A percentile compares a stretch with the other conserved stretches of the same genome.
phyloP scores from a whole-genome alignment of 1,284 basidiomycete genomes.

The Cystobasidiaceae sp. region DNA sequence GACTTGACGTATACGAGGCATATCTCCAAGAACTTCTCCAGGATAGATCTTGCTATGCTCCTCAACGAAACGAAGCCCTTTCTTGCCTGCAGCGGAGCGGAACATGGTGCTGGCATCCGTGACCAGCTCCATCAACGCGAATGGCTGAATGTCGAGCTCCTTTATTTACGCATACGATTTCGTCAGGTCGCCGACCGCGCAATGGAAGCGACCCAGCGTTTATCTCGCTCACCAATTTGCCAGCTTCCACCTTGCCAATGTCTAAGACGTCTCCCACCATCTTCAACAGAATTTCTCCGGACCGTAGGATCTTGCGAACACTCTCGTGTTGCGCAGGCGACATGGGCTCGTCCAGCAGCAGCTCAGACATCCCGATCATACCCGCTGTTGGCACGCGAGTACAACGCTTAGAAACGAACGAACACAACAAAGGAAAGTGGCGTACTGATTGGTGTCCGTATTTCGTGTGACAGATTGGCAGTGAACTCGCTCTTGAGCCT shows the following conservation, averaged over 20 bases:
- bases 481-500: conserved; percentile 47
- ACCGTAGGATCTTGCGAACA: conserved; percentile 36
- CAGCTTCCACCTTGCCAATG: conserved; percentile 48
- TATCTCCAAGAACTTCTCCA: conserved; percentile 39
- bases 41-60: conserved; percentile 32
- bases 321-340: conserved; percentile 14
- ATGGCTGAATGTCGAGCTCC: conserved; percentile 46
- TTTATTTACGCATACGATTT: not conserved
- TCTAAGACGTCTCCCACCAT: conserved; percentile 42
- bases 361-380: conserved; percentile 38
- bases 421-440: not conserved
- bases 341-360: conserved; percentile 36
- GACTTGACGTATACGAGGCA: conserved; percentile 39
- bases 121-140: conserved; percentile 45
- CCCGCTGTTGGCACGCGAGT: conserved; percentile 23
- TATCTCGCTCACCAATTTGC: conserved; percentile 41
- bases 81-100: conserved; percentile 44
- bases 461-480: conserved; percentile 35
- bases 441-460: conserved; percentile 29
- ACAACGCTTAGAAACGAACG: not conserved
- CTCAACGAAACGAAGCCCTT: conserved; percentile 45
- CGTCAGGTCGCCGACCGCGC: not conserved
- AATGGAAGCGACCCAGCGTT: not conserved
- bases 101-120: conserved; percentile 45
- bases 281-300: conserved; percentile 38